These are phyloP conservation scores for Scalesia atractyloides DNA, from an alignment of 129 eudicot species.

Conservation along the genomic window DNA sequence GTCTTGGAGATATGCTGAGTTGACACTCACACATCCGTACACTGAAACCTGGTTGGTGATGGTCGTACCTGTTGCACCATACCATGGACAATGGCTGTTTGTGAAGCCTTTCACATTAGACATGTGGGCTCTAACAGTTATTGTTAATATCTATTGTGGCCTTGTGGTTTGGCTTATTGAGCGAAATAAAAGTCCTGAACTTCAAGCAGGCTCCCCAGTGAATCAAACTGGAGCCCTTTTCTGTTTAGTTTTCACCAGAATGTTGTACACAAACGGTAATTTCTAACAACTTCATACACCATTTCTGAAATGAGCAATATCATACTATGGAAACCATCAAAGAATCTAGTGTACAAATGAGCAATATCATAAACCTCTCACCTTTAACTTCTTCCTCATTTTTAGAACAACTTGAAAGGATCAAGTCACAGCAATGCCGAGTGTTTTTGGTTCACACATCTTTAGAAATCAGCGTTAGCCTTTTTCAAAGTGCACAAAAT, in stretches of 20 bases:
- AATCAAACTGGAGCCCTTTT: slow-evolving; percentile 34
- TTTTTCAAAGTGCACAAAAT: slow-evolving; percentile 44
- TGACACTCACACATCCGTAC: slow-evolving; percentile 58
- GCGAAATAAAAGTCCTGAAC: slow-evolving; percentile 32
- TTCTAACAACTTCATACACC: slow-evolving; percentile 4
- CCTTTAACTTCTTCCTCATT: slow-evolving; percentile 20
- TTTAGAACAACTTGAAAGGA: slow-evolving; percentile 34
- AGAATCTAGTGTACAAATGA: slow-evolving; percentile 35
- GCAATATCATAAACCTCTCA: slow-evolving; percentile 17
- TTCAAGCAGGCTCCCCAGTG: slow-evolving; percentile 36
- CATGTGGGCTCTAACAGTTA: slow-evolving; percentile 47
- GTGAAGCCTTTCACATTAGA: slow-evolving; percentile 53
- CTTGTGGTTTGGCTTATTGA: slow-evolving; percentile 58
- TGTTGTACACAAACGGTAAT: slow-evolving; percentile 29
- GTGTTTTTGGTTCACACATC: slow-evolving; percentile 58
- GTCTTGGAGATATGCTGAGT: slow-evolving; percentile 45
- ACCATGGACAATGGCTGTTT: slow-evolving; percentile 42
- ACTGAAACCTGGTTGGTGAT: slow-evolving; percentile 47
- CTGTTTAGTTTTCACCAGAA: slow-evolving; percentile 28
- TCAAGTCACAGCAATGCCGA: slow-evolving; percentile 35
- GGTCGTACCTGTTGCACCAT: slow-evolving; percentile 46
- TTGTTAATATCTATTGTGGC: slow-evolving; percentile 42
- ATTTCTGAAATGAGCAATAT: background rate
- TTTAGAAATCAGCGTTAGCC: slow-evolving; percentile 28
- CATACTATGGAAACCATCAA: slow-evolving; percentile 28